Evolutionary conservation across 1,139 yeast species (phyloP).

Genomic region (Sugiyamaella castrensis): DNA sequence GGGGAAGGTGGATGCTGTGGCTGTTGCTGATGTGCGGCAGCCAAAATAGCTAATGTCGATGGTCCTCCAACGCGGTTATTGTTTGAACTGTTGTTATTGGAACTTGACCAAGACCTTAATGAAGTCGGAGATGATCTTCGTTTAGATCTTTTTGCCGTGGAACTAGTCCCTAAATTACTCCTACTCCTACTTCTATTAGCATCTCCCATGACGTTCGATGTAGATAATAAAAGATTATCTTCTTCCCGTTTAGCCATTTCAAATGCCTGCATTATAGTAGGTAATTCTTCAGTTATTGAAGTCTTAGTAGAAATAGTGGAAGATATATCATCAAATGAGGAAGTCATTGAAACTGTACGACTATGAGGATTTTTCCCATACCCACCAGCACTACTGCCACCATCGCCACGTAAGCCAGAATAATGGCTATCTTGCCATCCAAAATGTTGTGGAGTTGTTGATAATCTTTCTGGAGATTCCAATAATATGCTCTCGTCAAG

Average conservation of each 20-base stretch:
- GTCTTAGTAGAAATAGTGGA: slow-evolving; percentile 22
- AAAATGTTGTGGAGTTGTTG: slow-evolving; percentile 5
- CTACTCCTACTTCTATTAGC: slow-evolving; percentile 8
- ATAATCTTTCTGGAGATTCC: slow-evolving; percentile 6
- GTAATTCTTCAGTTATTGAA: slow-evolving; percentile 32
- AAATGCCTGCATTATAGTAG: slow-evolving; percentile 32
- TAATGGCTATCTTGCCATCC: slow-evolving; percentile 13
- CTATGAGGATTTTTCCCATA: background rate
- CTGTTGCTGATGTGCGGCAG: background rate
- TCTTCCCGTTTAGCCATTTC: slow-evolving; percentile 27
- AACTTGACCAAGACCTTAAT: slow-evolving; percentile 1
- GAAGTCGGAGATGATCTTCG: slow-evolving; percentile 8
- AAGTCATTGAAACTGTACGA: slow-evolving; percentile 18
- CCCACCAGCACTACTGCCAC: too few relatives aligned
- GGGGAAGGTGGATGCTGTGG: slow-evolving; percentile 10
- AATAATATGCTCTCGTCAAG: slow-evolving; percentile 4
- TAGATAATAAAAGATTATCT: slow-evolving; percentile 6
- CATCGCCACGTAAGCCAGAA: background rate
- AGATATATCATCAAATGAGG: slow-evolving; percentile 16
- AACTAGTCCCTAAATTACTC: background rate
- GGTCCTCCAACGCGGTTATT: background rate
- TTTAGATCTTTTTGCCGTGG: background rate
- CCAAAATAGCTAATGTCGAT: background rate
- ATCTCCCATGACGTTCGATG: background rate
- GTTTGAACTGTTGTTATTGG: background rate